phyloP scores from a whole-genome alignment of 2,329 filamentous ascomycete genomes.

The Pseudocercospora cruenta region DNA sequence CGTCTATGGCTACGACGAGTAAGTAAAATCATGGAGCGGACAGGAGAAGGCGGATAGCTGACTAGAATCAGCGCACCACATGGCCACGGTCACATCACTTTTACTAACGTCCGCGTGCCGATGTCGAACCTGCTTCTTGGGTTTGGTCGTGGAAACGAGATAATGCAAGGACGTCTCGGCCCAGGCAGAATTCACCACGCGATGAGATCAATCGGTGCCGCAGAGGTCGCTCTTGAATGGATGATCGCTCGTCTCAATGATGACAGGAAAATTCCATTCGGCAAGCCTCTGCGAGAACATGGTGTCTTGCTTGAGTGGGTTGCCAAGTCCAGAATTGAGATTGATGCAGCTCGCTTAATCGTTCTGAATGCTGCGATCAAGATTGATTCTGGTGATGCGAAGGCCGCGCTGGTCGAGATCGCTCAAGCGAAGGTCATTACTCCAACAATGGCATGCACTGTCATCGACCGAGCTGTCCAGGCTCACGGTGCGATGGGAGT shows the following conservation, averaged over 20 bases:
- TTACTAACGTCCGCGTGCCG: constrained; percentile 87
- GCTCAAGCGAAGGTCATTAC: constrained; percentile 95
- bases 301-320: constrained; percentile 95
- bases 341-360: constrained; percentile 84
- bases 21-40: background rate
- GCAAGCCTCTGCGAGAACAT: constrained; percentile 82
- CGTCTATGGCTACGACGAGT: constrained; percentile 92
- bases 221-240: constrained; percentile 90
- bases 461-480: constrained; percentile 94
- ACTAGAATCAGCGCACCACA: constrained; percentile 69
- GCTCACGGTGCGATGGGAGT: constrained; percentile 89
- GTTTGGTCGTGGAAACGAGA: constrained; percentile 92
- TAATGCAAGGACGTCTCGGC: constrained; percentile 94
- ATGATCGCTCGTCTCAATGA: constrained; percentile 95
- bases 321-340: constrained; percentile 87
- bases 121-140: constrained; percentile 82
- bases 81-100: constrained; percentile 90
- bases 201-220: constrained; percentile 89
- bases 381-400: constrained; percentile 87
- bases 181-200: constrained; percentile 97
- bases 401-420: constrained; percentile 88
- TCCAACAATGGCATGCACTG: constrained; percentile 76
- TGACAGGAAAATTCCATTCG: constrained; percentile 84
- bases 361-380: constrained; percentile 94
- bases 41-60: background rate